These are phyloP conservation scores for Albifimbria verrucaria DNA, from an alignment of 2,329 filamentous ascomycete species.

Conservation along the genomic window DNA sequence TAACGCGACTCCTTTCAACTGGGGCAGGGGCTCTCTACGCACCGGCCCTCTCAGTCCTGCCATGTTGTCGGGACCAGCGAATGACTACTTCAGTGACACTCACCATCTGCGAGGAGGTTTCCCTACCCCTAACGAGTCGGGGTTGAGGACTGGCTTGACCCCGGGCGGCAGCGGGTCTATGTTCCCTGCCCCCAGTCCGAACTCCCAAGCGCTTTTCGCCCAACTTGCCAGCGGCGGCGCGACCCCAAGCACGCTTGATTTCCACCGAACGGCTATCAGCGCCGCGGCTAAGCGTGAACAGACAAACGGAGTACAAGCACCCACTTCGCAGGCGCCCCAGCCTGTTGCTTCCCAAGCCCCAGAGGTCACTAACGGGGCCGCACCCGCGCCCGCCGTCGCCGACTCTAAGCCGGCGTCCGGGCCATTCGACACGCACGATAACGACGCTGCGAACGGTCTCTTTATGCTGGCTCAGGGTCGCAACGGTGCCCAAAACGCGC, in stretches of 20 bases:
- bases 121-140: slow-evolving; percentile 95
- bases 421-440: slow-evolving; percentile 83
- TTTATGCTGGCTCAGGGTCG: slow-evolving; percentile 79
- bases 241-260: slow-evolving; percentile 88
- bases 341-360: slow-evolving; percentile 52
- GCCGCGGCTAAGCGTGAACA: slow-evolving; percentile 64
- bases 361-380: slow-evolving; percentile 40
- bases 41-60: slow-evolving; percentile 93
- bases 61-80: slow-evolving; percentile 85
- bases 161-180: slow-evolving; percentile 95
- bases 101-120: slow-evolving; percentile 78
- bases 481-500: slow-evolving; percentile 49
- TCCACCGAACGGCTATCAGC: slow-evolving; percentile 87
- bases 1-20: slow-evolving; percentile 71
- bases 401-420: slow-evolving; percentile 54
- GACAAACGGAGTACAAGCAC: slow-evolving; percentile 28
- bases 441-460: slow-evolving; percentile 91
- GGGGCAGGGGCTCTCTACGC: slow-evolving; percentile 79
- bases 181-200: slow-evolving; percentile 90
- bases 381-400: slow-evolving; percentile 36
- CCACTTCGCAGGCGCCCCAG: slow-evolving; percentile 15
- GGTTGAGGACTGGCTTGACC: slow-evolving; percentile 83
- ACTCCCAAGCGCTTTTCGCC: slow-evolving; percentile 77
- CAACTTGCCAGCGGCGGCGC: slow-evolving; percentile 76
- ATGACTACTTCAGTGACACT: slow-evolving; percentile 85